Percentiles rank a stretch among this genome's conserved stretches.
phyloP scores from a whole-genome alignment of 805 yeast genomes.

The Ogataea trehaloabstinens region DNA sequence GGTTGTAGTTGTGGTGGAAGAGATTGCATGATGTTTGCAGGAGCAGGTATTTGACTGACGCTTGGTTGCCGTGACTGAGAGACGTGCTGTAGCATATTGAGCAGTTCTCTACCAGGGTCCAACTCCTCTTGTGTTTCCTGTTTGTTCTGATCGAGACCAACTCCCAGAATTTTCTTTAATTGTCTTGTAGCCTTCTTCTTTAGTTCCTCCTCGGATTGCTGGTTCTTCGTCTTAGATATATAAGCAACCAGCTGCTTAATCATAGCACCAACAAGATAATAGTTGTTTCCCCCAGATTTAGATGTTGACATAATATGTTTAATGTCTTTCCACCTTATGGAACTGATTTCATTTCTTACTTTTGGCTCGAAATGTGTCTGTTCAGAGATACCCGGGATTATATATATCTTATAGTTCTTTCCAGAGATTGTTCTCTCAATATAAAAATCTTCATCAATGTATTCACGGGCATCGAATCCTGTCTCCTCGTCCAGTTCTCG shows the following conservation, averaged over 20 bases:
- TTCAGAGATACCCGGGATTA: conserved; percentile 77
- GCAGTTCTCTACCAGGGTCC: conserved; percentile 78
- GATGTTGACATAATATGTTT: conserved; percentile 39
- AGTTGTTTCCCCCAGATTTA: conserved; percentile 30
- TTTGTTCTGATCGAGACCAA: conserved; percentile 37
- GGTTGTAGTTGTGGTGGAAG: conserved; percentile 4
- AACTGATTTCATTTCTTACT: conserved; percentile 84
- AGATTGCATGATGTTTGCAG: conserved; percentile 2
- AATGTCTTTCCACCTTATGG: conserved; percentile 75
- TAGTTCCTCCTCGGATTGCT: conserved; percentile 53
- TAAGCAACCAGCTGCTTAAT: conserved; percentile 52
- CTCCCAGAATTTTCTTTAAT: conserved; percentile 63
- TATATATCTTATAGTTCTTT: conserved; percentile 80
- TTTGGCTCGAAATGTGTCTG: conserved; percentile 71
- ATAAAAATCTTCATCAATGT: conserved; percentile 65
- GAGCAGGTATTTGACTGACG: conserved; percentile 1
- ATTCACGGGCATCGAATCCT: conserved; percentile 77
- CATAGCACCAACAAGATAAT: conserved; percentile 47
- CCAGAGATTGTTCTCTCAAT: conserved; percentile 80
- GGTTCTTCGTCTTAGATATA: conserved; percentile 51
- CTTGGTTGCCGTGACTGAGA: conserved; percentile 32
- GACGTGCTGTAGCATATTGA: conserved; percentile 57
- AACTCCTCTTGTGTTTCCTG: conserved; percentile 23
- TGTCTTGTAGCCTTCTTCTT: conserved; percentile 62
- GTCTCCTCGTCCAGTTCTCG: conserved; percentile 94